Base-by-base conservation (phyloP, 768 basidiomycete species). In the Terana coerulea region DNA sequence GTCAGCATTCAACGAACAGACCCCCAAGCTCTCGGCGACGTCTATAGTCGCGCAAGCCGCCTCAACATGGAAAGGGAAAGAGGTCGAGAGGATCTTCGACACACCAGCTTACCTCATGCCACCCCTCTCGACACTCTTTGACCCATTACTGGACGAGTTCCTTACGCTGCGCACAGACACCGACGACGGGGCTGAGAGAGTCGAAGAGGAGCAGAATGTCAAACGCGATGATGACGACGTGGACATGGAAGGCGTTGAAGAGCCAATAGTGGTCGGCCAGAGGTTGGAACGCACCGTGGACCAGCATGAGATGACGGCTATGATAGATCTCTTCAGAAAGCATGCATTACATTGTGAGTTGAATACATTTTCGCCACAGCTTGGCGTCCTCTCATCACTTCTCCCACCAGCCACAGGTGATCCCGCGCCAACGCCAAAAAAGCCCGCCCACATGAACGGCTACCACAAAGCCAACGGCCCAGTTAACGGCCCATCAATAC, bases 81-180 rank as follows among this genome's bases (percentile, higher is more conserved):
- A 74, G 46, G 70, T 72, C 47, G 66, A 71, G 30, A 67, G 65
- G 42, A 66, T 84, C 31, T 86, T 91, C 59, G 77, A 83, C 57
- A 77, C 76, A 7, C 86, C 91, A 11, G 79, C 87, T 31, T 85
- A 92, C 69, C 76, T 89, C 41, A 75, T 87, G 64, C 90, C 92
- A 12, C 81, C 91, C 5, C 68, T 92, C 50, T 78, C 82, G 47
- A 71, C 73, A 25, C 67, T 95, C 40, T 95, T 90, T 65, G 81
- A 86, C 30, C 69, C 83, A 19, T 71, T 85, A 53, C 72, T 84
- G 57, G 67, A 72, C 44, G 70, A 75, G 26, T 76, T 84, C 61
- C 65, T 77, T 45, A 67, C 64, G 39, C 47, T 61, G 6, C 69
- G 67, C 31, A 48, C 64, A 37, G 22, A 58, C 0, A 34, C 45